Evolutionary conservation across 2,329 filamentous ascomycete genomes (phyloP).

Genomic region (Fusarium foetens): DNA sequence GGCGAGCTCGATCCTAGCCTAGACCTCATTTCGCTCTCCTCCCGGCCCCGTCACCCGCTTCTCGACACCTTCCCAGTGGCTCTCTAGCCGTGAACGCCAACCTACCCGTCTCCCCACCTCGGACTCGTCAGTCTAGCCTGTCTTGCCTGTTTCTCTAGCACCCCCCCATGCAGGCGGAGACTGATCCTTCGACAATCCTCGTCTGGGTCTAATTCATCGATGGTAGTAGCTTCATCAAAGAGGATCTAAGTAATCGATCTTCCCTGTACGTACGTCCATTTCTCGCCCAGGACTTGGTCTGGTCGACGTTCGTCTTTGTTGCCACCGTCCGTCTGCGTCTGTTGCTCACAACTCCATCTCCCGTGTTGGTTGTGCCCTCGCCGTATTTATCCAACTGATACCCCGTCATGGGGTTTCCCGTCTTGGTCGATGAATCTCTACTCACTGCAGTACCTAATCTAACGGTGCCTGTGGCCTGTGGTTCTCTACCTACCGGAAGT

Average conservation of each 20-base stretch:
- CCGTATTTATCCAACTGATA: constrained; percentile 37
- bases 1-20: constrained; percentile 41
- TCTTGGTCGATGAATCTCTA: constrained; percentile 39
- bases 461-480: constrained; percentile 24
- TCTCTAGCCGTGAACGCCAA: constrained; percentile 37
- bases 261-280: constrained; percentile 31
- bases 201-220: constrained; percentile 44
- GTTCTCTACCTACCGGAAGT: constrained; percentile 30
- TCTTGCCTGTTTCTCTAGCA: constrained; percentile 37
- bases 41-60: constrained; percentile 45
- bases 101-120: constrained; percentile 43
- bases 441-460: constrained; percentile 31
- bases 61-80: constrained; percentile 44
- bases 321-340: constrained; percentile 37
- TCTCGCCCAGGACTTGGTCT: constrained; percentile 13
- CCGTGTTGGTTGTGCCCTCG: constrained; percentile 30
- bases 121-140: constrained; percentile 9
- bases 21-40: constrained; percentile 45
- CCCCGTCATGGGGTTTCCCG: constrained; percentile 35
- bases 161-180: constrained; percentile 41
- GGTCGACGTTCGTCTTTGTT: constrained; percentile 34
- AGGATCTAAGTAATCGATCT: constrained; percentile 40
- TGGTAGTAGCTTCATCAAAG: constrained; percentile 37
- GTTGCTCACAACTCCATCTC: constrained; percentile 27
- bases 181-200: constrained; percentile 45